Base-by-base conservation (phyloP, 306 rosid genomes). In the Calophaca sinica region DNA sequence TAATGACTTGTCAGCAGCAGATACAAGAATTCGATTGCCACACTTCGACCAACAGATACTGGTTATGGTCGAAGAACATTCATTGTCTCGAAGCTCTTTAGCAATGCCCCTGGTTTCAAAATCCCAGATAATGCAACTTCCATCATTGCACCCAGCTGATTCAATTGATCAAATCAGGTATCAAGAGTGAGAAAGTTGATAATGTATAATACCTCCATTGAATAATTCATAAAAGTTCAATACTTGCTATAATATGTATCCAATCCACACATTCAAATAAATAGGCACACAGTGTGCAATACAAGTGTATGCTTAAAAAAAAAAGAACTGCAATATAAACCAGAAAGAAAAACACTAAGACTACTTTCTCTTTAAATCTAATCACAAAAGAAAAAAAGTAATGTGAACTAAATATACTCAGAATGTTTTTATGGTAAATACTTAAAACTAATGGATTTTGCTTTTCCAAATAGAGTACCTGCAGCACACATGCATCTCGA, bases 61-160 rank as follows among this genome's bases (percentile, higher is more conserved):
- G 2, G 81, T 77, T 26, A 78, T 78, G 86, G 77, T 89, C 64
- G 96, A 87, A 74, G 83, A 79, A 75, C 96, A 90, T 38, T 90
- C 99, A 69, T 76, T 73, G 77, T 92, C 98, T 20, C 66, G 84
- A 39, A 96, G 97, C 87, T 83, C 93, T 79, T 96, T 96, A 36
- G 98, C 92, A 54, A 96, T 83, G 32, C 98, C 99, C 88, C 99
- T 86, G 62, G 96, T 90, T 83, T 90, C 94, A 4, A 96, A 96
- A 86, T 96, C 99, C 98, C 99, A 96, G 39, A 96, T 80, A 68
- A 96, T 70, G 76, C 98, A 92, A 44, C 90, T 96, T 83, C 99
- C 99, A 70, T 92, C 98, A 53, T 91, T 86, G 90, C 97, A 90
- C 33, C 99, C 99, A 81, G 99, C 98, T 93, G 89, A 67, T 51